Conservation (phyloP, 208 protist genomes). For the Leishmania major region DNA sequence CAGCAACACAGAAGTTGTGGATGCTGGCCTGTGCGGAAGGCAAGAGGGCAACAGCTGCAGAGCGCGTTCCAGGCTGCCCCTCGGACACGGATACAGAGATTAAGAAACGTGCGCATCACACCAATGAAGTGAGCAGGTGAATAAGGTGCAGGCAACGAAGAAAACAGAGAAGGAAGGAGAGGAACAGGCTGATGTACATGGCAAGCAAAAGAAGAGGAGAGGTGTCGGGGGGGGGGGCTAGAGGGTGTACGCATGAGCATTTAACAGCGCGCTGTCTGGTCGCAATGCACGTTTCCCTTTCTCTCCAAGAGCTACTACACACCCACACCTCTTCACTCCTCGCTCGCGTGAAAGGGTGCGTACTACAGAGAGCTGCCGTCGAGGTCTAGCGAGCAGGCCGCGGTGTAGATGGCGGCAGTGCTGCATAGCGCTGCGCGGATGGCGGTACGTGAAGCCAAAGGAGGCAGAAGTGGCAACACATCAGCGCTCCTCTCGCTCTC, state of each 20-base stretch:
- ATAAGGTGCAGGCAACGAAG: background rate
- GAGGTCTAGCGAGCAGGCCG: conserved; percentile 62
- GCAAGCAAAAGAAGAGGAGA: conserved; percentile 4
- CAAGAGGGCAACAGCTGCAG: background rate
- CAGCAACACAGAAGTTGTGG: background rate
- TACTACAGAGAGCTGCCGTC: conserved; percentile 39
- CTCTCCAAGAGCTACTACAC: background rate
- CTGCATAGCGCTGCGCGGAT: conserved; percentile 55
- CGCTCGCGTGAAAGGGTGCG: background rate
- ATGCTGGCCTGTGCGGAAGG: background rate
- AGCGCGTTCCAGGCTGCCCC: background rate
- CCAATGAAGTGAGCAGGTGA: background rate
- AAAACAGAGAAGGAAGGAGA: background rate
- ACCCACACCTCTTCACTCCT: background rate
- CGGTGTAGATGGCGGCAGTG: conserved; percentile 35
- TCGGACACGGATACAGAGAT: background rate
- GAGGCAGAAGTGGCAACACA: conserved; percentile 30
- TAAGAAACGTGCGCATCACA: background rate
- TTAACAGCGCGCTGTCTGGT: background rate
- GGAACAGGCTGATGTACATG: background rate
- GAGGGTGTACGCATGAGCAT: background rate
- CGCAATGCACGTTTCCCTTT: background rate
- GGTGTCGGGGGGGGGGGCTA: conserved; percentile 2
- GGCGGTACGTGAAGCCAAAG: conserved; percentile 33
- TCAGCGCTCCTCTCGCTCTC: conserved; percentile 28